Evolutionary conservation across 179 eudicot genomes (phyloP).

Genomic region (Spinacia oleracea): DNA sequence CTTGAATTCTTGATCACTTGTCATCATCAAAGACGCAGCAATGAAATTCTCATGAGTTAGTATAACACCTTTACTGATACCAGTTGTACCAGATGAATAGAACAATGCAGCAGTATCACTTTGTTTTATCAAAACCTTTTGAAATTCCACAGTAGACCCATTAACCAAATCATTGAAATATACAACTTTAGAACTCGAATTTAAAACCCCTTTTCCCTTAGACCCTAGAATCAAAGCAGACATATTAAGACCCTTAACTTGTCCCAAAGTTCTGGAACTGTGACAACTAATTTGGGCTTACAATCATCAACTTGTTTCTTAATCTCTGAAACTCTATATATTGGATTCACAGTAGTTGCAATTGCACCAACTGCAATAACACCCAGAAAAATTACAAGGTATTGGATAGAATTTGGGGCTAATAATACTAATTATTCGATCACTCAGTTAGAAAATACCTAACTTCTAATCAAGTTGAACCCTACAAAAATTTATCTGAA

Average conservation of each 20-base stretch:
- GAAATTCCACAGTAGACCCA: constrained; percentile 32
- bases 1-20: constrained; percentile 38
- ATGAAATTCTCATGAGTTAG: constrained; percentile 62
- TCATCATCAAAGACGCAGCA: constrained; percentile 46
- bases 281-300: constrained; percentile 49
- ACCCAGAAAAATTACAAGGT: constrained; percentile 53
- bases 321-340: constrained; percentile 55
- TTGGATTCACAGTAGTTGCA: constrained; percentile 67
- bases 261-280: constrained; percentile 42
- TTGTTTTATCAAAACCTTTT: constrained; percentile 33
- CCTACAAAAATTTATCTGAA: no score
- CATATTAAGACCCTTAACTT: constrained; percentile 45
- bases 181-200: constrained; percentile 24
- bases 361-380: constrained; percentile 63
- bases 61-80: constrained; percentile 65
- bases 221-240: constrained; percentile 41
- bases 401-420: constrained; percentile 71
- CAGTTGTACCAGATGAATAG: constrained; percentile 83
- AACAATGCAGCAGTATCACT: constrained; percentile 56
- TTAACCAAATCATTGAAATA: constrained; percentile 37
- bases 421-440: no score
- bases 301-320: constrained; percentile 62
- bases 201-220: neutral
- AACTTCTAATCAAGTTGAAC: no score
- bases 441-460: no score